These are phyloP conservation scores for Mycena galericulata DNA, from an alignment of 768 basidiomycete genomes.

Conservation along the genomic window DNA sequence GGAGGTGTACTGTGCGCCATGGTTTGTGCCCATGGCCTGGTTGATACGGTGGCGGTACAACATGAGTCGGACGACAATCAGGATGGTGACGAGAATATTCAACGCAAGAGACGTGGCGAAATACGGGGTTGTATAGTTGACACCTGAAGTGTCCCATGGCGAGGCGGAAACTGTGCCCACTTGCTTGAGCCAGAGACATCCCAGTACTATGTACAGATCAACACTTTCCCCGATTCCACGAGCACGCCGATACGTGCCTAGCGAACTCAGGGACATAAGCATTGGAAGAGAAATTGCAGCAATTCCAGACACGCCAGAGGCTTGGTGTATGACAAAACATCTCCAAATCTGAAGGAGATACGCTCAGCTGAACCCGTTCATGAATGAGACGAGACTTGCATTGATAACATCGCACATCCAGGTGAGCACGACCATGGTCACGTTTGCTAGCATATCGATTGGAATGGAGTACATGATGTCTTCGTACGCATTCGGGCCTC, in stretches of 20 bases:
- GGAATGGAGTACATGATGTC: conserved; percentile 36
- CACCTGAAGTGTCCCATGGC: conserved; percentile 2
- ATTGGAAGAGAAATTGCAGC: conserved; percentile 3
- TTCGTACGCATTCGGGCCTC: conserved; percentile 44
- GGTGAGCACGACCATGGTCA: conserved; percentile 29
- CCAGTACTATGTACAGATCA: conserved; percentile 22
- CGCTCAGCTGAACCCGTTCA: neutral
- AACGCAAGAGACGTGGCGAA: conserved; percentile 26
- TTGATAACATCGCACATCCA: conserved; percentile 38
- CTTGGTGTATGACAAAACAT: conserved; percentile 31
- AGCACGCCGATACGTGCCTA: neutral
- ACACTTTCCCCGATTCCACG: neutral
- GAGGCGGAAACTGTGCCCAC: conserved; percentile 19
- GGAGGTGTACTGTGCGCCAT: conserved; percentile 36
- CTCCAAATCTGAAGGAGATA: conserved; percentile 31
- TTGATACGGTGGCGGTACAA: conserved; percentile 27
- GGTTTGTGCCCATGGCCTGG: conserved; percentile 12
- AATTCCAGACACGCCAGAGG: neutral
- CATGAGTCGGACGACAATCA: conserved; percentile 35
- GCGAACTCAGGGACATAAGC: neutral
- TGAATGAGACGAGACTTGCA: conserved; percentile 17
- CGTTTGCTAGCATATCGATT: conserved; percentile 34
- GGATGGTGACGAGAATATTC: conserved; percentile 34
- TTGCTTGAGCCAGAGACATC: conserved; percentile 34
- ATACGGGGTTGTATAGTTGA: conserved; percentile 31